Evolutionary conservation across 495 filamentous ascomycete genomes (phyloP), one percentile per base, ranked within the genome.

Genomic region (Chaetomium tenue): DNA sequence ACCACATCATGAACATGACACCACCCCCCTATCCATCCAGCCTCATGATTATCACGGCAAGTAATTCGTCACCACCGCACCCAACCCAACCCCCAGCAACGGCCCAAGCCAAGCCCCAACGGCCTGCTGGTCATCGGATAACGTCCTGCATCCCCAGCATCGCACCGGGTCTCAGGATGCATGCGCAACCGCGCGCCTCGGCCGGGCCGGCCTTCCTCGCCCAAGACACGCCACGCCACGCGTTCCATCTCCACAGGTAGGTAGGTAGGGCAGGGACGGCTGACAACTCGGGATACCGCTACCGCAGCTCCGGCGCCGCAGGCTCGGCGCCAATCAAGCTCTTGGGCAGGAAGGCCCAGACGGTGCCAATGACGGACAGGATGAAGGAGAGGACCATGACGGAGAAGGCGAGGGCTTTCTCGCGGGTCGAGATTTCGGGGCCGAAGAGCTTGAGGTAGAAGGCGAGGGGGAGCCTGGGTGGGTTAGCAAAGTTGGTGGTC

Each of bases 361-460:
- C 83, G 7, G 94, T 98, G 16, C 93, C 92, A 23, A 93, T 74
- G 44, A 86, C 64, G 16, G 89, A 93, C 73, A 97, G 72, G 37
- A 87, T 69, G 8, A 83, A 79, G 30, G 88, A 92, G 46, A 89
- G 65, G 8, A 85, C 75, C 68, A 97, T 88, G 71, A 97, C 73
- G 63, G 79, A 72, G 81, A 86, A 92, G 70, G 89, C 84, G 30
- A 91, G 68, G 3, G 85, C 71, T 64, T 84, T 85, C 71, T 97
- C 91, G 47, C 73, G 69, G 5, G 71, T 70, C n/a, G 78, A 75
- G 56, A 98, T 86, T 68, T 96, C 87, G 28, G 86, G 80, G n/a
- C 87, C 87, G 74, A 97, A 98, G 25, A 98, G 87, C 78, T 93
- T 96, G 60, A 98, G 78, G 72, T 98, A 90, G 70, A 98, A 98